Conservation (phyloP, 192 early-diverging fungal species). For the Mortierella claussenii region DNA sequence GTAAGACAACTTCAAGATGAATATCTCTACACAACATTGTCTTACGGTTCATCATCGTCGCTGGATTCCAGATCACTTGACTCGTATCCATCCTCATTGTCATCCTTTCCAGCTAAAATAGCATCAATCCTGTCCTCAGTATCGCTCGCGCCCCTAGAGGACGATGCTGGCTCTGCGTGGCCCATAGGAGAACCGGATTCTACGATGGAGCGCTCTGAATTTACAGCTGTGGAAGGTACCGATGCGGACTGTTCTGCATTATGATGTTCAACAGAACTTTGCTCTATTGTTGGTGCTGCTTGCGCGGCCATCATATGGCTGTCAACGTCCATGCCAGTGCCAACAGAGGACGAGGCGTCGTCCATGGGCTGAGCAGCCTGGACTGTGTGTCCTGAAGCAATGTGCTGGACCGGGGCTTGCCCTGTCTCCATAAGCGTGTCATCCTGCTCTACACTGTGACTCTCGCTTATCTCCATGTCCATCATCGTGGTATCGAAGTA, state of each 20-base stretch:
- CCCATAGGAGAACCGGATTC: neutral
- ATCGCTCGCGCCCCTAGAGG: neutral
- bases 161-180: neutral
- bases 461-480: conserved; percentile 8
- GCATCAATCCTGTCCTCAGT: conserved; percentile 49
- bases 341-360: neutral
- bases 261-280: neutral
- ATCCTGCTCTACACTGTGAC: neutral
- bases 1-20: too few species aligned
- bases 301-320: conserved; percentile 11
- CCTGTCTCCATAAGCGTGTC: conserved; percentile 22
- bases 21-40: too few species aligned
- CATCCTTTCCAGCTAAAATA: conserved; percentile 31
- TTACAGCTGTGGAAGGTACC: too few species aligned
- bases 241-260: neutral
- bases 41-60: conserved; percentile 39
- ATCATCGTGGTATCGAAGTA: conserved; percentile 6
- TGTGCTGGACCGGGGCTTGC: neutral
- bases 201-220: too few species aligned
- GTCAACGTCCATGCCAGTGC: conserved; percentile 25
- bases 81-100: conserved; percentile 52
- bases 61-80: conserved; percentile 58
- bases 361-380: neutral
- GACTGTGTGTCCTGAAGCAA: neutral
- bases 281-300: conserved; percentile 1